Base-by-base conservation (phyloP, 441 rosid genomes). In the Cnidoscolus chayamansa region DNA sequence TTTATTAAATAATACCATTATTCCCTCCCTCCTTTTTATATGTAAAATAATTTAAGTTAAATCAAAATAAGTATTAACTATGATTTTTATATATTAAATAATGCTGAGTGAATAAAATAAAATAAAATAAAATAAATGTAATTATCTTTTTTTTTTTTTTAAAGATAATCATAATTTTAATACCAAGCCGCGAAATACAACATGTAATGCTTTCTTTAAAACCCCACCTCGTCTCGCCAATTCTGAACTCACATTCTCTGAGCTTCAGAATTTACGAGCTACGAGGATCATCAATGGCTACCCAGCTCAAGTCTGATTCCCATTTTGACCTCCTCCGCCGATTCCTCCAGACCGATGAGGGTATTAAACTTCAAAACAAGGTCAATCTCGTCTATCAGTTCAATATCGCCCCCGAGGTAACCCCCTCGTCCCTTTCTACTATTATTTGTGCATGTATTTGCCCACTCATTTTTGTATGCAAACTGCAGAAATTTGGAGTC, bases 371-470 rank as follows among this genome's bases (percentile, higher is more conserved):
- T 61, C 77, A 65, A 9, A 76, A 90, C 82, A 95, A 91, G 86
- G 78, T 95, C 62, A 89, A 88, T 55, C 91, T 87, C 62, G 92
- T 94, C 57, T 94, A 90, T 49, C 98, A 92, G 79, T 81, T 94
- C 86, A 86, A 94, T 81, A 67, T 94, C 70, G 92, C 98, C 64
- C 97, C 99, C 19, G 86, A 89, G 94, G 96, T 89, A 53, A 30
- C 1, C 8, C 2, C 11, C 30, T 7, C 8, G n/a, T 4, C 15
- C 10, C 6, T 6, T n/a, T 30, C 5, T 20, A 8, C 51, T 51
- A 0, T 40, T 40, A 0, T 62, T 1, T 6, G 1, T 40, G 4
- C 17, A 50, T 63, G 2, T n/a, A 54, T 1, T n/a, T 25, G 45
- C 7, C 45, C 7, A 40, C 45, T 40, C 45, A 40, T 40, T 40